These are phyloP conservation scores for Chaetomium tenue DNA, from an alignment of 495 filamentous ascomycete species.

Conservation along the genomic window DNA sequence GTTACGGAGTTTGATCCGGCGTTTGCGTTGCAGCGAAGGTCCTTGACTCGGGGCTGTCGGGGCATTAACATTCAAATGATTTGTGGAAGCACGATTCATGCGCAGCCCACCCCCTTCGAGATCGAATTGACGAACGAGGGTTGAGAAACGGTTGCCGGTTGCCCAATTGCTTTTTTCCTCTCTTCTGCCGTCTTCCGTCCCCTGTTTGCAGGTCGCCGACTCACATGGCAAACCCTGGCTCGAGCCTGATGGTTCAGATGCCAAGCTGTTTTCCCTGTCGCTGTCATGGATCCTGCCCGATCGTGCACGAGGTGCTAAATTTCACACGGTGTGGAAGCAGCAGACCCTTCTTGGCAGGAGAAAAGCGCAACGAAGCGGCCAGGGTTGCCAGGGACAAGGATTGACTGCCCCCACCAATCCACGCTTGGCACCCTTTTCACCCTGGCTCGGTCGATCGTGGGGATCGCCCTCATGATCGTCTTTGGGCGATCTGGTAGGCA, in stretches of 20 bases:
- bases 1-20: background rate
- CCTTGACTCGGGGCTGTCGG: too few relatives aligned
- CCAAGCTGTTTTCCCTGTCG: background rate
- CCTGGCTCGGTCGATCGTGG: constrained; percentile 7
- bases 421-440: background rate
- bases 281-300: background rate
- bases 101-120: background rate
- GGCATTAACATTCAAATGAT: background rate
- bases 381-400: background rate
- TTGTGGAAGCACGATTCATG: background rate
- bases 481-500: constrained; percentile 1
- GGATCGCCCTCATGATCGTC: background rate
- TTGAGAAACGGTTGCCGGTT: background rate
- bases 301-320: background rate
- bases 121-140: background rate
- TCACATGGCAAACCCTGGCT: constrained; percentile 11
- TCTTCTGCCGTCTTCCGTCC: background rate
- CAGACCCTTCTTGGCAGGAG: constrained; percentile 8
- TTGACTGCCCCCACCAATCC: background rate
- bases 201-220: background rate
- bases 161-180: constrained; percentile 2
- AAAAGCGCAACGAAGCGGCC: background rate
- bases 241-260: background rate
- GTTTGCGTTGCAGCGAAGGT: background rate
- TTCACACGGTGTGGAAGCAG: background rate